A percentile compares a stretch with the other conserved stretches of the same genome.
phyloP scores from a whole-genome alignment of 768 basidiomycete species.

The Podaxis sp. region DNA sequence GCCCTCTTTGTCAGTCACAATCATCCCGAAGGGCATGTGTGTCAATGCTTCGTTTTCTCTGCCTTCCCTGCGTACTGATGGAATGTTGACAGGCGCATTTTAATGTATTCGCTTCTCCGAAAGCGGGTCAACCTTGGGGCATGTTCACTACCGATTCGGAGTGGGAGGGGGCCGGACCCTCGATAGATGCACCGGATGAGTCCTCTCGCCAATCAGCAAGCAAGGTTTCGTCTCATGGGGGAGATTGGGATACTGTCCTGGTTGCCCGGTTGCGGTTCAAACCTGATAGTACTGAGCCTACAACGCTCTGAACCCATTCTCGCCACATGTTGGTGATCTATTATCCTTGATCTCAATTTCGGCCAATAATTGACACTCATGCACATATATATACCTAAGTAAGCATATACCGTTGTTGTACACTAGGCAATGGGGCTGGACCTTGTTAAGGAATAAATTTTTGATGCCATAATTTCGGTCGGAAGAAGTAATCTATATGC shows the following conservation, averaged over 20 bases:
- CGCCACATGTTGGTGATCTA: neutral
- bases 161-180: constrained; percentile 17
- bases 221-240: constrained; percentile 30
- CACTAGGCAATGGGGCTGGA: neutral
- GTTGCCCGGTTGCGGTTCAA: constrained; percentile 67
- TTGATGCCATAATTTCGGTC: neutral
- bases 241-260: constrained; percentile 57
- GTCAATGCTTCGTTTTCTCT: neutral
- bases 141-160: constrained; percentile 20
- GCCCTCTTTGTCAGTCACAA: constrained; percentile 24
- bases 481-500: too few species aligned
- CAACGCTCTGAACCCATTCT: constrained; percentile 22
- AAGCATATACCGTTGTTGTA: neutral
- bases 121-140: constrained; percentile 24
- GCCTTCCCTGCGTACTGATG: neutral
- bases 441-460: neutral
- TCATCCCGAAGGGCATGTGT: constrained; percentile 25
- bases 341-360: neutral
- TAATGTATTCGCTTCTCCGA: constrained; percentile 20
- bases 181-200: constrained; percentile 1
- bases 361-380: neutral
- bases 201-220: constrained; percentile 30
- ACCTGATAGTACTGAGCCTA: constrained; percentile 58
- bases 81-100: constrained; percentile 20
- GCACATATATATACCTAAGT: neutral